Conservation (phyloP, 2,329 filamentous ascomycete species). For the Colletotrichum acutatum region DNA sequence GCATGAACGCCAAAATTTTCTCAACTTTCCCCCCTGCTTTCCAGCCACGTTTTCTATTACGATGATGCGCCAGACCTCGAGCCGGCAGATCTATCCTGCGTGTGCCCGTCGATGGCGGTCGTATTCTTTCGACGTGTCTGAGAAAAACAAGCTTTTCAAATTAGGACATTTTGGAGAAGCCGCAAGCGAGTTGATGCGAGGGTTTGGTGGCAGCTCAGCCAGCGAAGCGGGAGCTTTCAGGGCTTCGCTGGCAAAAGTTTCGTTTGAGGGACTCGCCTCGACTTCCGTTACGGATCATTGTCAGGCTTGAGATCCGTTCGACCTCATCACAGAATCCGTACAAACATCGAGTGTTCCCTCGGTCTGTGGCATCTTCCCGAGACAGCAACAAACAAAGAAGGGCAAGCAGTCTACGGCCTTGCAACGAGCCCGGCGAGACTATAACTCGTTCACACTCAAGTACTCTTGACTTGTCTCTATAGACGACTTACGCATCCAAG, state of each 20-base stretch:
- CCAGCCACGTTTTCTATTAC: not conserved
- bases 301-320: constrained; percentile 7
- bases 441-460: not conserved
- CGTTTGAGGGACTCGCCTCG: not conserved
- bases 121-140: constrained; percentile 1
- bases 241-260: not conserved
- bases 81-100: constrained; percentile 3
- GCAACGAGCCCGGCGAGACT: not conserved
- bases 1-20: not conserved
- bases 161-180: not conserved
- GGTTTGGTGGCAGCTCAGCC: not conserved
- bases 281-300: constrained; percentile 9
- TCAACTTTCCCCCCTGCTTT: not conserved
- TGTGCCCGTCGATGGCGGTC: constrained; percentile 11
- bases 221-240: not conserved
- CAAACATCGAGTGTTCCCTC: constrained; percentile 16
- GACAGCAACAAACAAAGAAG: constrained; percentile 39
- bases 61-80: constrained; percentile 6
- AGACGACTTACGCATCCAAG: too few species aligned
- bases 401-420: not conserved
- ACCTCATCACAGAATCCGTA: not conserved
- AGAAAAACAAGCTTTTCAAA: not conserved
- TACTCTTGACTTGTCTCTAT: not conserved
- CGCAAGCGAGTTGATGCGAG: not conserved
- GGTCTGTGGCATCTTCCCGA: constrained; percentile 31